Evolutionary conservation across 805 yeast genomes (phyloP), one percentile per base, ranked within the genome.

Genomic region (Candida insectorum): DNA sequence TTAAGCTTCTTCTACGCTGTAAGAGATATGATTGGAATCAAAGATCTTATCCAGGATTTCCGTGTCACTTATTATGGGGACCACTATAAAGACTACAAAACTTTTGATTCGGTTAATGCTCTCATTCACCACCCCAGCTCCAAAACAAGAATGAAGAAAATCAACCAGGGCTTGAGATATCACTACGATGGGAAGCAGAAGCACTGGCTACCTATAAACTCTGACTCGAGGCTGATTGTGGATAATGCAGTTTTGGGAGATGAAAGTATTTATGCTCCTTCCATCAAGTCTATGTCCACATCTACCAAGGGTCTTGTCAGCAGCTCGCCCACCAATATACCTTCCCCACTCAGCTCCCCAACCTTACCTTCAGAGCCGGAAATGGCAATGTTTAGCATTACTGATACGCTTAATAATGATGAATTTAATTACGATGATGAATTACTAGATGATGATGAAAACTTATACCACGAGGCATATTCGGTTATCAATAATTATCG

Each of bases 101-200:
- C 77, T 36, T 91, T 88, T 60, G 96, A 89, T 52, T 79, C 95
- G 0, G 81, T 80, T 1, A 86, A 83, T 43, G 79, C 84, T 0
- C 48, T 75, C 27, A 69, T 81, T 18, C 79, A 82, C 2, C 88
- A 80, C 43, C 86, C 88, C 1, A 71, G 71, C n/a, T 72, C 85
- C 1, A 62, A 65, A 12, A 75, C 83, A 4, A 65, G 81, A 41
- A 70, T 73, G 69, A 80, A 80, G 29, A 71, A 94, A 40, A 73
- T 91, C 33, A 78, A 80, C 40, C 83, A 86, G 39, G 99, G 99
- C 0, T 56, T 89, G 36, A 60, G 99, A 27, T 87, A 85, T 54
- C 76, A 79, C 18, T 73, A 79, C 31, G 83, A 85, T 26, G 97
- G 97, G 0, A 72, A 75, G 29, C 77, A 76, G 9, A 85, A 83